Evolutionary conservation across 2,329 filamentous ascomycete genomes (phyloP), one percentile per base, ranked within the genome.

Genomic region (Aspergillus sp.): DNA sequence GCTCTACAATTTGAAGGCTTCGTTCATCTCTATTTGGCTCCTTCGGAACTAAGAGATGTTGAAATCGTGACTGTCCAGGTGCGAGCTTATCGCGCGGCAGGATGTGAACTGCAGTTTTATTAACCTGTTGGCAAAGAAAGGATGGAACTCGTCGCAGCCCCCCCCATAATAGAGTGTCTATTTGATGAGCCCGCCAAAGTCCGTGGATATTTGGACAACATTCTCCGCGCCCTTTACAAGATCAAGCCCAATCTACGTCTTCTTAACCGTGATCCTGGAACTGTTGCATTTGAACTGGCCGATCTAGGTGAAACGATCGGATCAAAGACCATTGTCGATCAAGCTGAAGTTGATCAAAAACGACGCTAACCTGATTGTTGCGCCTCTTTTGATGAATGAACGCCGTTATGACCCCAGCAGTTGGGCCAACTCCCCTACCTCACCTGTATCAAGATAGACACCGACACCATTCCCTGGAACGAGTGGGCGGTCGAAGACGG

Each of bases 361-460:
- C 20, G 69, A 75, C 16, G 72, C 82, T 5, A 71, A 73, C 54
- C 16, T 56, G 11, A 68, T 71, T 26, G 73, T 71, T 58, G 64
- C 62, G 26, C 31, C 65, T 24, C 61, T 84, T 49, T 67, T 82
- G 58, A 65, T 71, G 22, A 76, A 75, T 29, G 67, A 73, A 22
- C 76, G 74, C 42, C 73, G 76, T 56, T 70, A 63, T 42, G 55
- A 65, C 32, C 55, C 4, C 20, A 80, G 18, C 77, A 81, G 55
- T 65, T 69, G 0, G 71, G 59, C 18, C 42, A 64, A 3, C 62
- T 82, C 32, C 55, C 69, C 3, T 80, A 81, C 65, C 69, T 83
- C 53, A 82, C 81, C 1, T 82, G 80, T 64, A 72, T 70, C 12
- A 69, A 73, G 11, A 71, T 84, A 49, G 66, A 71, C 2, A 50